These are phyloP conservation scores for Cyclotella atomus DNA, from an alignment of 108 stramenopile genomes.

Conservation along the genomic window DNA sequence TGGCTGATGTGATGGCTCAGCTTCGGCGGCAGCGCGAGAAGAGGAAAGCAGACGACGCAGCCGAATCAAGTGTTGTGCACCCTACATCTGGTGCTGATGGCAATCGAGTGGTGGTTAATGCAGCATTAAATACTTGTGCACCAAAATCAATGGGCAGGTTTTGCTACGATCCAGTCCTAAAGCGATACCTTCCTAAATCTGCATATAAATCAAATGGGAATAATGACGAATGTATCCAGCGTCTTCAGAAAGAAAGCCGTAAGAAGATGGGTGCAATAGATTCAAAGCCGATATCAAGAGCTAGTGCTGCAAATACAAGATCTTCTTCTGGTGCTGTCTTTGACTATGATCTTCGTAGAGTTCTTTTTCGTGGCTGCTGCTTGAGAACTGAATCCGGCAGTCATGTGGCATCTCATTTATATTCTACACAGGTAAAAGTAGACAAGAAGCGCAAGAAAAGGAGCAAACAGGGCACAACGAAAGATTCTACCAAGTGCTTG, in stretches of 20 bases:
- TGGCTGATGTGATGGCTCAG: slow-evolving; percentile 36
- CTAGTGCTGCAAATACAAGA: no score
- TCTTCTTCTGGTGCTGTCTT: neutral
- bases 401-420: neutral
- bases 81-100: neutral
- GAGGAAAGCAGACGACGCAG: neutral
- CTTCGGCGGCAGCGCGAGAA: slow-evolving; percentile 34
- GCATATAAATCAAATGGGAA: slow-evolving; percentile 27
- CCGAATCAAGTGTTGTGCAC: neutral
- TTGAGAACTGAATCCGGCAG: no score
- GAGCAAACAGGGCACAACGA: neutral
- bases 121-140: neutral
- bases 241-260: slow-evolving; percentile 7
- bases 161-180: slow-evolving; percentile 29
- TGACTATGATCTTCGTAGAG: neutral
- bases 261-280: neutral
- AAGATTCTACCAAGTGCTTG: neutral
- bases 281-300: neutral
- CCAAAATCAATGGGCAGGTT: slow-evolving; percentile 22
- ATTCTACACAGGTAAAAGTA: slow-evolving; percentile 3
- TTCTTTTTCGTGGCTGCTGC: slow-evolving; percentile 23
- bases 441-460: slow-evolving; percentile 13
- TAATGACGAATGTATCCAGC: slow-evolving; percentile 34
- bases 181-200: slow-evolving; percentile 42
- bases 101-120: no score